phyloP scores from a whole-genome alignment of 768 basidiomycete genomes.

The Mycena pura region DNA sequence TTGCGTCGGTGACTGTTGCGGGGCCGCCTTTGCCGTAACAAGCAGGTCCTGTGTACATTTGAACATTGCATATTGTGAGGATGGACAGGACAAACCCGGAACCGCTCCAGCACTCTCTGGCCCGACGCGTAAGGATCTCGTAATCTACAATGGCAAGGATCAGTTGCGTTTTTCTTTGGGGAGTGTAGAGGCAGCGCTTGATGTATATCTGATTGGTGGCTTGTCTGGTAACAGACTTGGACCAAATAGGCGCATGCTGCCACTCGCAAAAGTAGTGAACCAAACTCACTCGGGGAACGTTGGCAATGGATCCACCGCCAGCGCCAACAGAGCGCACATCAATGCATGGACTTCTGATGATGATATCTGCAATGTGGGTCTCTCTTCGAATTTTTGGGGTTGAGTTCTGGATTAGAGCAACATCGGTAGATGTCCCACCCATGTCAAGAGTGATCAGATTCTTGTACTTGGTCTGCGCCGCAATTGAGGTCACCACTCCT shows the following conservation, averaged over 20 bases:
- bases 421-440: constrained; percentile 20
- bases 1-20: constrained; percentile 27
- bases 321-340: constrained; percentile 26
- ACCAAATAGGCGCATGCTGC: too few relatives aligned
- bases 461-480: constrained; percentile 18
- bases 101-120: constrained; percentile 27
- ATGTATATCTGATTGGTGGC: too few relatives aligned
- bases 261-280: too few relatives aligned
- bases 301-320: constrained; percentile 22
- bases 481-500: constrained; percentile 19
- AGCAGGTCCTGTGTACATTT: background rate
- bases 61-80: too few relatives aligned
- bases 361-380: constrained; percentile 21
- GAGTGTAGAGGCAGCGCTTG: too few relatives aligned
- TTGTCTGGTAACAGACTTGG: too few relatives aligned
- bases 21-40: constrained; percentile 24
- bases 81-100: constrained; percentile 2
- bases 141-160: constrained; percentile 8
- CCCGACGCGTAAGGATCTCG: constrained; percentile 25
- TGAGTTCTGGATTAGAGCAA: constrained; percentile 18
- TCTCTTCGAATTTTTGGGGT: constrained; percentile 18
- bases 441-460: constrained; percentile 27
- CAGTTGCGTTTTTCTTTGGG: too few relatives aligned
- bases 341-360: constrained; percentile 18
- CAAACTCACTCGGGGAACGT: constrained; percentile 10